Percentiles rank a stretch among this genome's conserved stretches.
phyloP scores from a whole-genome alignment of 176 grass and related monocot species.

The Calamus simplicifolius region DNA sequence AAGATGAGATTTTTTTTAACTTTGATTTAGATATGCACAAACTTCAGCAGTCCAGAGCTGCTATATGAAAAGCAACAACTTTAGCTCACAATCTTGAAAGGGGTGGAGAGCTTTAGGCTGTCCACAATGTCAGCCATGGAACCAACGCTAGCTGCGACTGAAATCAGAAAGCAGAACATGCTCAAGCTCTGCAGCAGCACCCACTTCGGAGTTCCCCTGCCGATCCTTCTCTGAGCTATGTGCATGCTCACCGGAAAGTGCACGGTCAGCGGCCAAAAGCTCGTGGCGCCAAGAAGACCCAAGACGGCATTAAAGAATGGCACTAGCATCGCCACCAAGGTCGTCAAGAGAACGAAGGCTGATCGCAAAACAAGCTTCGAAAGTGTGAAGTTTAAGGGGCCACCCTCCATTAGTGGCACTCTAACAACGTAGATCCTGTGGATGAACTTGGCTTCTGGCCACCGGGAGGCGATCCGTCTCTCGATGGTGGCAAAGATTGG shows the following conservation, averaged over 20 bases:
- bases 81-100: slow-evolving; percentile 47
- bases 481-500: slow-evolving; percentile 59
- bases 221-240: slow-evolving; percentile 48
- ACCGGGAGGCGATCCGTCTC: slow-evolving; percentile 27
- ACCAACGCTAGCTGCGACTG: slow-evolving; percentile 51
- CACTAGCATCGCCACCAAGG: slow-evolving; percentile 62
- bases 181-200: slow-evolving; percentile 47
- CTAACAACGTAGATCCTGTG: slow-evolving; percentile 42
- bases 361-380: slow-evolving; percentile 45
- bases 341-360: slow-evolving; percentile 40
- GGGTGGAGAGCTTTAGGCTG: slow-evolving; percentile 36
- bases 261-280: slow-evolving; percentile 83
- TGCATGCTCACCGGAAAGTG: slow-evolving; percentile 85
- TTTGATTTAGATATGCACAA: neutral
- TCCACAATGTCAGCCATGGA: slow-evolving; percentile 64
- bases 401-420: slow-evolving; percentile 25
- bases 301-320: slow-evolving; percentile 82
- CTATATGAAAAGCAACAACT: neutral
- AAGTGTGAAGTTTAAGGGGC: slow-evolving; percentile 36
- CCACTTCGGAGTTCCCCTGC: slow-evolving; percentile 34
- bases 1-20: neutral
- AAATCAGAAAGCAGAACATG: slow-evolving; percentile 45
- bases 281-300: slow-evolving; percentile 65
- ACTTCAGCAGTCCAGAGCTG: too few relatives aligned
- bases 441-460: slow-evolving; percentile 67